A percentile compares a stretch with the other conserved stretches of the same genome.
These are phyloP conservation scores for Aspergillus pseudoglaucus DNA, from an alignment of 2,329 filamentous ascomycete genomes.

Conservation along the genomic window DNA sequence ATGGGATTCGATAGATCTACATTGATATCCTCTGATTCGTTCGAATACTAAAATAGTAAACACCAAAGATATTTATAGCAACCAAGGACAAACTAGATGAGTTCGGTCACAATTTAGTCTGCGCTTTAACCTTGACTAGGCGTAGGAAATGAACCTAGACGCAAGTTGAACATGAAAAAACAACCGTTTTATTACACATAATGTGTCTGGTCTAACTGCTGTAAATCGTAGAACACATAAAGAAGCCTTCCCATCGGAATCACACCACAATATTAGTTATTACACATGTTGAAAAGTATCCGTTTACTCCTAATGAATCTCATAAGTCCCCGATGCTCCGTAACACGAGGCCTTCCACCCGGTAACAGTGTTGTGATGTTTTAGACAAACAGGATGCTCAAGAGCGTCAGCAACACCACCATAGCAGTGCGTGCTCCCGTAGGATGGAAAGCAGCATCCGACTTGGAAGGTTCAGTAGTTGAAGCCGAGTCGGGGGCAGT, in stretches of 20 bases:
- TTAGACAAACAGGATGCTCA: neutral
- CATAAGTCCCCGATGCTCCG: neutral
- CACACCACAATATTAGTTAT: neutral
- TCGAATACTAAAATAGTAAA: no score
- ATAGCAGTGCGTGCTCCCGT: neutral
- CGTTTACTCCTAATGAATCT: neutral
- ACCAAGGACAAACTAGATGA: no score
- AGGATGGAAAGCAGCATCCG: neutral
- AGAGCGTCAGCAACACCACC: neutral
- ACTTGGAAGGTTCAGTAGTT: neutral
- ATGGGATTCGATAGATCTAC: no score
- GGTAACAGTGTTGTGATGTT: neutral
- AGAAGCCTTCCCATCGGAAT: neutral
- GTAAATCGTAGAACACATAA: neutral
- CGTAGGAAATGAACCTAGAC: no score
- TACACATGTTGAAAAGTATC: neutral
- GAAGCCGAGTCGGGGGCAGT: neutral
- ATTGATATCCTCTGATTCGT: no score
- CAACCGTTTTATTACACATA: neutral
- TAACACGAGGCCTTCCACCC: neutral
- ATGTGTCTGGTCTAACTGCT: neutral
- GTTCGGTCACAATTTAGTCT: no score
- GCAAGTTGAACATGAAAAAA: no score
- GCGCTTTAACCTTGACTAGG: no score
- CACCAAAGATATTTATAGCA: no score